Conservation (phyloP, 1,284 basidiomycete genomes). For the Rhodofomes roseus region DNA sequence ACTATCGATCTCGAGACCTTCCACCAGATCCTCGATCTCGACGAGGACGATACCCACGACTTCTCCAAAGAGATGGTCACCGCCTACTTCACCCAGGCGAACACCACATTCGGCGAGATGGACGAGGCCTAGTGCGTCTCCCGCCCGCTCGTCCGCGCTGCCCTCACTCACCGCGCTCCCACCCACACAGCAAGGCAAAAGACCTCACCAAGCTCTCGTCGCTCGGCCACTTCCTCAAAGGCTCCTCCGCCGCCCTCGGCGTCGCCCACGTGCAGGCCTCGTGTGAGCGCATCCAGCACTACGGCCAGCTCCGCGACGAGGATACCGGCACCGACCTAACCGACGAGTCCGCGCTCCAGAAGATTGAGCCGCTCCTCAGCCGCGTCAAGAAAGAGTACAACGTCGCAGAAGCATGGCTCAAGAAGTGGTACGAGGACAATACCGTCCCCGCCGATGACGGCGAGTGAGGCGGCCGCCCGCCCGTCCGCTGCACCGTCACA, state of each 20-base stretch:
- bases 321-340: slow-evolving; percentile 43
- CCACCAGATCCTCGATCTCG: slow-evolving; percentile 85
- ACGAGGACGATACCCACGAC: slow-evolving; percentile 77
- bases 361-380: slow-evolving; percentile 52
- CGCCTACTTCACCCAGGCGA: slow-evolving; percentile 81
- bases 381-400: slow-evolving; percentile 56
- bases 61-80: slow-evolving; percentile 78
- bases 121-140: slow-evolving; percentile 70
- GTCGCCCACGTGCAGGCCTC: slow-evolving; percentile 75
- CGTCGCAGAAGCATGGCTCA: slow-evolving; percentile 53
- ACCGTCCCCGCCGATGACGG: slow-evolving; percentile 3
- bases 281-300: slow-evolving; percentile 89
- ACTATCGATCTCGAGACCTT: slow-evolving; percentile 80
- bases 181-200: slow-evolving; percentile 42
- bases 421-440: slow-evolving; percentile 39
- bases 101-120: slow-evolving; percentile 76
- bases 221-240: slow-evolving; percentile 92
- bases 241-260: slow-evolving; percentile 89
- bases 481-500: not conserved
- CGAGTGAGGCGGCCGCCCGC: not conserved
- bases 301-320: slow-evolving; percentile 62
- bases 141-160: slow-evolving; percentile 8
- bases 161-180: slow-evolving; percentile 14
- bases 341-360: slow-evolving; percentile 56
- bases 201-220: slow-evolving; percentile 67